These are phyloP conservation scores for Solanum rostratum DNA, from an alignment of 257 asterid species.

Conservation along the genomic window DNA sequence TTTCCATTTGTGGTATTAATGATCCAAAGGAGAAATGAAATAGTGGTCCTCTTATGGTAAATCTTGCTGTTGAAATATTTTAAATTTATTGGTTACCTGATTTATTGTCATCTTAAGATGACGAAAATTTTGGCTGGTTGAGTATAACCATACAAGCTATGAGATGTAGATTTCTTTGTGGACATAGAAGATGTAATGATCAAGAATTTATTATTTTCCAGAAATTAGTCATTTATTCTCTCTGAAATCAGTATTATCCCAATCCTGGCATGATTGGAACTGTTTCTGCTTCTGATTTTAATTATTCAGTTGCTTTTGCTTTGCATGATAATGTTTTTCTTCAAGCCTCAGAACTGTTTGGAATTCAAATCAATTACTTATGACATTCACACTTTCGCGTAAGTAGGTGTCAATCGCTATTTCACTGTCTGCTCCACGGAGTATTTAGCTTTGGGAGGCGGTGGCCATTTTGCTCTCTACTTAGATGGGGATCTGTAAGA, in stretches of 20 bases:
- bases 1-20: background rate
- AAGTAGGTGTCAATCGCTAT: slow-evolving; percentile 71
- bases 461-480: slow-evolving; percentile 82
- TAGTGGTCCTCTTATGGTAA: background rate
- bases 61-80: background rate
- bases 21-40: background rate
- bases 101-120: background rate
- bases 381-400: background rate
- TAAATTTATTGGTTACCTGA: background rate
- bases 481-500: slow-evolving; percentile 88
- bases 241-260: background rate
- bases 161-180: background rate
- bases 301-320: background rate
- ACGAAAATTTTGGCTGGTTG: background rate
- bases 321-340: background rate
- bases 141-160: background rate
- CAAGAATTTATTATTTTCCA: background rate
- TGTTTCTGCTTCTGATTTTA: background rate
- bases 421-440: slow-evolving; percentile 67
- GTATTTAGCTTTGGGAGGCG: slow-evolving; percentile 93
- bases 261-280: background rate
- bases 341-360: background rate
- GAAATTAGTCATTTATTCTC: background rate
- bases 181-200: background rate
- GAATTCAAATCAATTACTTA: background rate